Conservation (phyloP, 257 asterid species). For the Nyctanthes arbortristis region DNA sequence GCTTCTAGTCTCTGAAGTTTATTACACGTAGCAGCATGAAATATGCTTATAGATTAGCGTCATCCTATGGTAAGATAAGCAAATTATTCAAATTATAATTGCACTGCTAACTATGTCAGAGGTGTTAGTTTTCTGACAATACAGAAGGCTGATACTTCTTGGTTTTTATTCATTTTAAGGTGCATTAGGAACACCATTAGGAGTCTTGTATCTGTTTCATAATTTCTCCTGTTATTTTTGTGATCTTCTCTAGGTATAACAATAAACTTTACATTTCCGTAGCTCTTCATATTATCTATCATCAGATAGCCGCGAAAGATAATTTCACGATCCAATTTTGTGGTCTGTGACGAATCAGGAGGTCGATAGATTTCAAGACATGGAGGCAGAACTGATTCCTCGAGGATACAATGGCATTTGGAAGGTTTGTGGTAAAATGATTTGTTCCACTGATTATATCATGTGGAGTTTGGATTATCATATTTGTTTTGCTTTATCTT, state of each 20-base stretch:
- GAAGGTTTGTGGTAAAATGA: constrained; percentile 60
- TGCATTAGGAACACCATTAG: constrained; percentile 9
- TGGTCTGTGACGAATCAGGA: constrained; percentile 55
- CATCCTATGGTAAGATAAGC: background rate
- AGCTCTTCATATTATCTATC: background rate
- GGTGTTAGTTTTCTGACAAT: background rate
- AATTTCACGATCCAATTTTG: constrained; percentile 7
- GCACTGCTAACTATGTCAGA: background rate
- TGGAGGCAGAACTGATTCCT: constrained; percentile 65
- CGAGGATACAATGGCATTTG: constrained; percentile 91
- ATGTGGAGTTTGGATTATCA: constrained; percentile 2
- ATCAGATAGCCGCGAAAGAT: constrained; percentile 3
- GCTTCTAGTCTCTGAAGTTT: constrained; percentile 16
- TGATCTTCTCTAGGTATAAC: background rate
- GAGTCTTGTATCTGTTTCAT: constrained; percentile 6
- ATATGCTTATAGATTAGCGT: constrained; percentile 10
- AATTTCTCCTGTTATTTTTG: constrained; percentile 5
- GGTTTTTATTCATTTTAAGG: constrained; percentile 7
- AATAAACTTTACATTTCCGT: background rate
- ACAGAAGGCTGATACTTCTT: background rate
- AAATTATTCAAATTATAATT: background rate
- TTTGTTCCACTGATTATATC: constrained; percentile 26
- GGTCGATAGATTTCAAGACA: constrained; percentile 89
- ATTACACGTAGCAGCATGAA: constrained; percentile 6
- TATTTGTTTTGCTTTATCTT: constrained; percentile 6